These are phyloP conservation scores for Colletotrichum spinosum DNA, from an alignment of 2,329 filamentous ascomycete genomes.

Conservation along the genomic window DNA sequence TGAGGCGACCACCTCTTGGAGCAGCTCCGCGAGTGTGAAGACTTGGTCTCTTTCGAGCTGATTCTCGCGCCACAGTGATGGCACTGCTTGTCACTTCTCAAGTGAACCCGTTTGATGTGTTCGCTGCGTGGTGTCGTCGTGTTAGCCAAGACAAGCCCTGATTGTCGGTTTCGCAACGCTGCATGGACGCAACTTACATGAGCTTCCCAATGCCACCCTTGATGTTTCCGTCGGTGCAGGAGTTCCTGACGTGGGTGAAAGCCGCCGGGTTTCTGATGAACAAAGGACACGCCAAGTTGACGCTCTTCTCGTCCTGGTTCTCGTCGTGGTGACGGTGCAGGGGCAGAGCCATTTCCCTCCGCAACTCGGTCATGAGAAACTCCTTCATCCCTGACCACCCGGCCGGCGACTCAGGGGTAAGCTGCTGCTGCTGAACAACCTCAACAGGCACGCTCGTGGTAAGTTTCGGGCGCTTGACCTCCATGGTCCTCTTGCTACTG, in stretches of 20 bases:
- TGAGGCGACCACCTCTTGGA: slow-evolving; percentile 29
- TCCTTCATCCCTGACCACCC: slow-evolving; percentile 33
- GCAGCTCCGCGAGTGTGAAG: slow-evolving; percentile 30
- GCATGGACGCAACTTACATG: slow-evolving; percentile 16
- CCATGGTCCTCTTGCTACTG: slow-evolving; percentile 10
- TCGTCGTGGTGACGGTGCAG: slow-evolving; percentile 17
- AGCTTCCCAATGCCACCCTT: slow-evolving; percentile 36
- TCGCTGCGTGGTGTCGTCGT: slow-evolving; percentile 9
- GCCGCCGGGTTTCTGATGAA: slow-evolving; percentile 33
- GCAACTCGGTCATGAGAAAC: slow-evolving; percentile 33
- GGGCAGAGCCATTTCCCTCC: slow-evolving; percentile 32
- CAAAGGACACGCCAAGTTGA: slow-evolving; percentile 33
- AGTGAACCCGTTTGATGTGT: slow-evolving; percentile 34
- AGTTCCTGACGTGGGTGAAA: slow-evolving; percentile 33
- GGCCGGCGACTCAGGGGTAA: slow-evolving; percentile 19
- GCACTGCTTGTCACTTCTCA: slow-evolving; percentile 35
- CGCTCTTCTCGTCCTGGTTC: slow-evolving; percentile 34
- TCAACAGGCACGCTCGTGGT: slow-evolving; percentile 29
- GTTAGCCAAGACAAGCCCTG: not conserved
- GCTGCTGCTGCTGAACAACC: slow-evolving; percentile 24
- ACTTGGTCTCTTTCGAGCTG: slow-evolving; percentile 34
- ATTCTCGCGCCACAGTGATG: slow-evolving; percentile 33
- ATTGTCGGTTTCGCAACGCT: too few species aligned
- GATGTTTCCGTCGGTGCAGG: slow-evolving; percentile 35
- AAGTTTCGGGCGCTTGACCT: slow-evolving; percentile 32